These are phyloP conservation scores for Cladosporium sp. DNA, from an alignment of 2,329 filamentous ascomycete genomes.

Conservation along the genomic window DNA sequence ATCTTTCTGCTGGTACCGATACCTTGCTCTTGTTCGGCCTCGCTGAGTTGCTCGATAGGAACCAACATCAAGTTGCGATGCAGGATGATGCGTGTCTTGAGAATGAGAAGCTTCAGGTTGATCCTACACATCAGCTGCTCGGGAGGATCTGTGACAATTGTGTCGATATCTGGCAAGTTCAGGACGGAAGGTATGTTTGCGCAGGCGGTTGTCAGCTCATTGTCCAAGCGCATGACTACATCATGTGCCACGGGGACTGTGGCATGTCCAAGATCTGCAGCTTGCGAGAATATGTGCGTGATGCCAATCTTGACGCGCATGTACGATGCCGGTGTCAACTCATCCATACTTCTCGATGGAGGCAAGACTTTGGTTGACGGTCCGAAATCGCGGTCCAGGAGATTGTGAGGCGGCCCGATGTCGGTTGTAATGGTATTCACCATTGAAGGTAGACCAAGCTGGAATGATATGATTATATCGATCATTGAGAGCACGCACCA, in stretches of 20 bases:
- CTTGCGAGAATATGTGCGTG: slow-evolving; percentile 42
- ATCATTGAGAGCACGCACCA: slow-evolving; percentile 50
- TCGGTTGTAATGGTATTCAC: slow-evolving; percentile 47
- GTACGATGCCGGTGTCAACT: slow-evolving; percentile 41
- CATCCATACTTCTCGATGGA: slow-evolving; percentile 34
- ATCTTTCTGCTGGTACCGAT: slow-evolving; percentile 40
- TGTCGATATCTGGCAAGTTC: slow-evolving; percentile 41
- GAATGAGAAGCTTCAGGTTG: slow-evolving; percentile 55
- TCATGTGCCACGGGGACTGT: slow-evolving; percentile 41
- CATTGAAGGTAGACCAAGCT: slow-evolving; percentile 54
- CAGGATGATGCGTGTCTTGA: slow-evolving; percentile 55
- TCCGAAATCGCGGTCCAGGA: slow-evolving; percentile 49
- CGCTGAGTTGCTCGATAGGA: slow-evolving; percentile 32
- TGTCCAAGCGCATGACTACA: slow-evolving; percentile 44
- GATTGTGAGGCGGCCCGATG: slow-evolving; percentile 47
- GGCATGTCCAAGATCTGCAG: slow-evolving; percentile 43
- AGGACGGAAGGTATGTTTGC: slow-evolving; percentile 40
- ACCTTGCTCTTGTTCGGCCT: slow-evolving; percentile 38
- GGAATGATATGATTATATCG: slow-evolving; percentile 51
- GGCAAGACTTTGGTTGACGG: slow-evolving; percentile 41
- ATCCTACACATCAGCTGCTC: slow-evolving; percentile 56
- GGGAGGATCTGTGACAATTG: slow-evolving; percentile 52
- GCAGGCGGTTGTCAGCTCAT: slow-evolving; percentile 40
- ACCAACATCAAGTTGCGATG: slow-evolving; percentile 55
- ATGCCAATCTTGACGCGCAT: slow-evolving; percentile 40